Evolutionary conservation across 2,329 filamentous ascomycete genomes (phyloP), one percentile per base, ranked within the genome.

Genomic region (Fonsecaea multimorphosa): DNA sequence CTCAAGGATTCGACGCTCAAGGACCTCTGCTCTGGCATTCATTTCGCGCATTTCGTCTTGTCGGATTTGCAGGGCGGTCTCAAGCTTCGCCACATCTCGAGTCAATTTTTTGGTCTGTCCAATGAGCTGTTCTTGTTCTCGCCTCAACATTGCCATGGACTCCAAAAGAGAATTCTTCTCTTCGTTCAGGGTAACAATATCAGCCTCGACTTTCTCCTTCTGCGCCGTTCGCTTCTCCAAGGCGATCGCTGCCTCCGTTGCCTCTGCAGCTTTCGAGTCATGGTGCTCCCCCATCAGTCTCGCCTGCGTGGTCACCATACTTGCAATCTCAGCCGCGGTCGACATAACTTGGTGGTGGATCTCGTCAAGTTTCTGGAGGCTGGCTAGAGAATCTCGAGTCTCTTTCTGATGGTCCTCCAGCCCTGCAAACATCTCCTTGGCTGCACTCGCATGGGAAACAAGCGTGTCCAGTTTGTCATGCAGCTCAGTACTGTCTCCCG

Each of bases 1-100:
- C 71, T 98, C 94, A 34, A 99, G 82, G 71, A 99, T 97, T 29
- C 95, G 89, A 59, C 93, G 91, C 80, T 99, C 95, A 27, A 99
- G 84, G 2, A 88, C 87, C 76, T 97, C 93, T 2, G 94, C 95
- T 68, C 94, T 91, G 11, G 86, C 83, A 76, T 98, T 94, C 91
- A 99, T 97, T 29, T 91, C 85, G 53, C 92, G 88, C 65, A 99
- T 87, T 79, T 98, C 95, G 72, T 98, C 94, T 52, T 92, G 90
- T 61, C 95, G 90, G 63, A 98, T 89, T 19, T 90, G 87, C 32
- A 98, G 85, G 0, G 95, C 94, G 8, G 92, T 98, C 76, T 98
- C 92, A 1, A 99, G 85, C 8, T 92, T 91, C 4, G 93, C 93
- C 0, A 99, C 89, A 71, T 99, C 93, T 27, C 92, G 92, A 9